Percentiles rank a stretch among this genome's conserved stretches.
phyloP scores from a whole-genome alignment of 2,329 filamentous ascomycete species.

The Colletotrichum truncatum region DNA sequence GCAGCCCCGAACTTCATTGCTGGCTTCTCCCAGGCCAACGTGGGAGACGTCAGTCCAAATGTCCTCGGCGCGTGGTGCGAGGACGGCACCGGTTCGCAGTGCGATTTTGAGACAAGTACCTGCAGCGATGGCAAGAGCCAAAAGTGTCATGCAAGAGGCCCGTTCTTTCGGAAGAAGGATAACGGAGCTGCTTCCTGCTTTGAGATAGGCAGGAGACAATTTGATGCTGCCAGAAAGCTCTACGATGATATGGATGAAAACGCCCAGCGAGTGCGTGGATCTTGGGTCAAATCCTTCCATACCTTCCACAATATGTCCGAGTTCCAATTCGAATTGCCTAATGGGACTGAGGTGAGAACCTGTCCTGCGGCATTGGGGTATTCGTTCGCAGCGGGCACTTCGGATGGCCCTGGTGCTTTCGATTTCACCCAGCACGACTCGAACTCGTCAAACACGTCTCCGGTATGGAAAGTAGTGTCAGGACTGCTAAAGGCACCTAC shows the following conservation, averaged over 20 bases:
- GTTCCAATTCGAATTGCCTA: conserved; percentile 76
- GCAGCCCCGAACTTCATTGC: conserved; percentile 79
- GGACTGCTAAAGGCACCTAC: conserved; percentile 75
- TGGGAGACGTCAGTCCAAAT: conserved; percentile 90
- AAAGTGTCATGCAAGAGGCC: conserved; percentile 76
- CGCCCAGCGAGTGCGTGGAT: conserved; percentile 64
- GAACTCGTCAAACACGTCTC: conserved; percentile 73
- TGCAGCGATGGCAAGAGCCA: conserved; percentile 74
- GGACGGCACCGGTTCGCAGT: conserved; percentile 76
- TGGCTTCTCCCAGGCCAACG: conserved; percentile 90
- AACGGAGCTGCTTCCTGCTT: conserved; percentile 79
- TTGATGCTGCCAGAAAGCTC: conserved; percentile 62
- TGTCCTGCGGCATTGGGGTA: conserved; percentile 89
- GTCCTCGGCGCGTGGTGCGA: conserved; percentile 87
- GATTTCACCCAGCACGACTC: conserved; percentile 89
- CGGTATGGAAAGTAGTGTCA: conserved; percentile 81
- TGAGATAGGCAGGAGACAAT: conserved; percentile 77
- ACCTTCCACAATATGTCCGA: conserved; percentile 81
- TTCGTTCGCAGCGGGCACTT: conserved; percentile 89
- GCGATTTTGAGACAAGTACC: conserved; percentile 80
- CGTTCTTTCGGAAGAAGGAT: conserved; percentile 71
- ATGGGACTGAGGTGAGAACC: conserved; percentile 76
- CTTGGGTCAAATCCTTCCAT: conserved; percentile 80
- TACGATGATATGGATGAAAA: conserved; percentile 38
- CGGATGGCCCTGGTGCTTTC: conserved; percentile 86